Conservation (phyloP, 1,284 basidiomycete genomes). For the Volvariella volvacea region DNA sequence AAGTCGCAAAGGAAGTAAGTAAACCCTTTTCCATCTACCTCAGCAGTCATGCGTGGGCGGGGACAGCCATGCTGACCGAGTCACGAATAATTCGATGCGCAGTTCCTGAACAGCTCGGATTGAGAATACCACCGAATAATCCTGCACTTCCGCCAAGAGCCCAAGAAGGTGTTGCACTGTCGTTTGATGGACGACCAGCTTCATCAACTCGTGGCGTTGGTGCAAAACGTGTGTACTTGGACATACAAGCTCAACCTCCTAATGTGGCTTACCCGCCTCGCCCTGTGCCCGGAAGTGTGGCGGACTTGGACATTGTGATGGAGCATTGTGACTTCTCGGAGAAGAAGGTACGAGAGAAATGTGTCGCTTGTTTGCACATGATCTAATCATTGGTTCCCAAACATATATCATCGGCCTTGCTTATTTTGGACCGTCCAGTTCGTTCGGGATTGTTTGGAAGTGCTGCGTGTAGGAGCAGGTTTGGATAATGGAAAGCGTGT, state of each 20-base stretch:
- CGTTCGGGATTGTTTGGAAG: constrained; percentile 76
- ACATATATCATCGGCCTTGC: constrained; percentile 1
- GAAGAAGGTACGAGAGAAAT: constrained; percentile 52
- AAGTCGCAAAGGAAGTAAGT: constrained; percentile 64
- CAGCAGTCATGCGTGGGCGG: too few relatives aligned
- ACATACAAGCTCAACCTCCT: constrained; percentile 51
- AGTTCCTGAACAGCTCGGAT: constrained; percentile 72
- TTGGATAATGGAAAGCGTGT: constrained; percentile 62
- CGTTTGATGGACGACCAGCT: constrained; percentile 10
- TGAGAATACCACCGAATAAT: constrained; percentile 55
- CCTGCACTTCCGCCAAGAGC: constrained; percentile 60
- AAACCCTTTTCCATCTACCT: constrained; percentile 12
- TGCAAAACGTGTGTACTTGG: constrained; percentile 69
- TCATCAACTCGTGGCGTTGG: constrained; percentile 58
- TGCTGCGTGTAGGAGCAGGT: constrained; percentile 65
- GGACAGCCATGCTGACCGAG: too few relatives aligned
- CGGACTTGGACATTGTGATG: constrained; percentile 85
- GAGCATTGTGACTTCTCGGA: constrained; percentile 84
- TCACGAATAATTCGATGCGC: constrained; percentile 6
- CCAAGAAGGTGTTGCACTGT: constrained; percentile 14
- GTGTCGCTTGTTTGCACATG: background rate
- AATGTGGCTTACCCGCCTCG: constrained; percentile 75
- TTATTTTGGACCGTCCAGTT: constrained; percentile 35
- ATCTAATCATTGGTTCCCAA: constrained; percentile 1
- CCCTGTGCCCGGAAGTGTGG: constrained; percentile 73